Evolutionary conservation across 108 stramenopile genomes (phyloP), one percentile per base, ranked within the genome.

Genomic region (Nitzschia sp.): DNA sequence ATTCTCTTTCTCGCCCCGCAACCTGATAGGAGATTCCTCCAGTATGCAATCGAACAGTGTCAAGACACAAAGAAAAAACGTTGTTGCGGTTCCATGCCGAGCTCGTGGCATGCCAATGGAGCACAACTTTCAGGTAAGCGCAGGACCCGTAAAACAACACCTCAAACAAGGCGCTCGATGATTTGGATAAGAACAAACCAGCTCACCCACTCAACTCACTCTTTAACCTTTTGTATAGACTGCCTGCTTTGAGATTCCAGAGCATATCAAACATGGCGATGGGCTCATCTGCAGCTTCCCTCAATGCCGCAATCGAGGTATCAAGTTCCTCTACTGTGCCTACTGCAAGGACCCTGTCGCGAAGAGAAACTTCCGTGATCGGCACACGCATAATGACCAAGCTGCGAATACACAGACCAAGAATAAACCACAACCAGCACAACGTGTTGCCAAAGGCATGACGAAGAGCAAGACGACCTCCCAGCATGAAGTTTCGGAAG

Each of bases 31-130:
- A 23, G n/a, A 6, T 6, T 8, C 50, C 6, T 8, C n/a, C 5
- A 23, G 21, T 17, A 17, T 23, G n/a, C 50, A 6, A 6, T 52
- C 50, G n/a, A 52, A 52, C 50, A 52, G 6, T 16, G 23, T 6
- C 21, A 52, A 28, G 50, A 23, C 6, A 52, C n/a, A n/a, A n/a
- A 16, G 13, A 15, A 52, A 23, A 16, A 4, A 19, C 21, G n/a
- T 55, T 45, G 73, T 67, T 8, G 62, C 55, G 4, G 80, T 90
- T 3, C 88, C 88, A 15, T 90, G 88, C 55, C 85, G 85, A 52
- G 85, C 88, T 56, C 81, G 88, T 3, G 84, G 88, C 3, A 83
- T 90, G 85, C 84, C 88, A 34, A 85, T 85, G 84, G 85, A 86
- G 41, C 88, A 90, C 69, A 87, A 86, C 52, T 79, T 85, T 57